Percentiles rank a stretch among this genome's conserved stretches.
Evolutionary conservation across 306 rosid genomes (phyloP).

Genomic region (Abrus precatorius): DNA sequence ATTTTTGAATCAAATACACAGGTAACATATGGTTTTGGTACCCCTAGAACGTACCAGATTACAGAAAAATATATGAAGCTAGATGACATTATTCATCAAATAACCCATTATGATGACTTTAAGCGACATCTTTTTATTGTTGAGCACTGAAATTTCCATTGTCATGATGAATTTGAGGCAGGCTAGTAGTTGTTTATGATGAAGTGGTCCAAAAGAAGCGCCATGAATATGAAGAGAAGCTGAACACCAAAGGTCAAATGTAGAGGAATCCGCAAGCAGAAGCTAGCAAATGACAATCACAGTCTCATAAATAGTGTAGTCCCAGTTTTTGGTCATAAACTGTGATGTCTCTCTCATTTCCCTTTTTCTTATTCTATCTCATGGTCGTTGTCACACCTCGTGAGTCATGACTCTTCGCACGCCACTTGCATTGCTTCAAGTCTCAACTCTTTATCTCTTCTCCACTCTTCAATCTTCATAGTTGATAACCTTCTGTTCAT

Average conservation of each 20-base stretch:
- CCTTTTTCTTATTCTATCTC: neutral
- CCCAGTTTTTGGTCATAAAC: conserved; percentile 2
- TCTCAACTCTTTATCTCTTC: neutral
- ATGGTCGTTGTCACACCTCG: neutral
- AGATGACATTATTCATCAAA: too few relatives aligned
- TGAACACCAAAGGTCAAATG: neutral
- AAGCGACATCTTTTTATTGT: too few relatives aligned
- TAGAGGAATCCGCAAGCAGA: neutral
- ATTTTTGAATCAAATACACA: too few relatives aligned
- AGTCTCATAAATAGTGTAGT: conserved; percentile 8
- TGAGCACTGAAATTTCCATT: neutral
- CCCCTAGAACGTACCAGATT: too few relatives aligned
- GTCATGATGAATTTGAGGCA: neutral
- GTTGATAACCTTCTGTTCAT: neutral
- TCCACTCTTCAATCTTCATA: neutral
- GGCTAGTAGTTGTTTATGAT: neutral
- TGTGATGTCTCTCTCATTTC: neutral
- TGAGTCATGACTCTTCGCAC: neutral
- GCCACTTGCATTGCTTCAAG: neutral
- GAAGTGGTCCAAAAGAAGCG: too few relatives aligned
- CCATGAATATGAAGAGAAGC: neutral
- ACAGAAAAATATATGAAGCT: too few relatives aligned
- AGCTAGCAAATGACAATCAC: conserved; percentile 21
- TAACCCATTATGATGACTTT: too few relatives aligned
- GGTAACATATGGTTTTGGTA: too few relatives aligned